Evolutionary conservation across 1,139 yeast species (phyloP), one percentile per base, ranked within the genome.

Genomic region (Zygoascus hellenicus): DNA sequence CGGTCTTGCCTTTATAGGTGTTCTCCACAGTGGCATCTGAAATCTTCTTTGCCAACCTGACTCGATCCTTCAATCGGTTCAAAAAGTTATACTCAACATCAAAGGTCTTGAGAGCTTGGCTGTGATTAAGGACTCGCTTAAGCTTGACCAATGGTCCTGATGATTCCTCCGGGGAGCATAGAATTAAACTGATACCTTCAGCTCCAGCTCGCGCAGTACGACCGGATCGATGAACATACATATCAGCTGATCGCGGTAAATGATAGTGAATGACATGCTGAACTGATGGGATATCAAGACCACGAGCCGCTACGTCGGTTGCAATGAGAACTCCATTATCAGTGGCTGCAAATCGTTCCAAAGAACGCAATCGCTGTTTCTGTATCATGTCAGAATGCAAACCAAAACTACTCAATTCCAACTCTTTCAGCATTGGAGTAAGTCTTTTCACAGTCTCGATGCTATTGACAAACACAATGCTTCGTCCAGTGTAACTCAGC

Each of bases 251-350:
- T 54, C 97, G 76, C 9, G 99, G 98, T 53, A 94, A 73, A 67
- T 92, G 97, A 61, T 92, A 92, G 64, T 92, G 98, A 11, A 92
- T 88, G 38, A 94, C 98, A 64, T 92, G 98, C 59, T 89, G 85
- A 47, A 94, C 90, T 43, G 78, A 77, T 1, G 96, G 85, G 51
- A 94, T 88, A 73, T 94, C 99, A 52, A 94, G 75, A 51, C 99
- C 99, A 71, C 99, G 80, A 5, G 99, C 98, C 1, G 99, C 98
- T 46, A 92, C 97, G 66, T 92, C 99, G 1, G 97, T 88, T 1
- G 97, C 96, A 47, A 94, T 78, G 47, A 94, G 72, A 1, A 92
- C 90, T 0, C 88, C 77, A 2, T 54, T 72, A 5, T 66, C 62
- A 16, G 59, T 60, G n/a, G 68, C 73, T 49, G 52, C 69, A 71